phyloP scores from a whole-genome alignment of 331 rosid species.

The Spiraea crenata region DNA sequence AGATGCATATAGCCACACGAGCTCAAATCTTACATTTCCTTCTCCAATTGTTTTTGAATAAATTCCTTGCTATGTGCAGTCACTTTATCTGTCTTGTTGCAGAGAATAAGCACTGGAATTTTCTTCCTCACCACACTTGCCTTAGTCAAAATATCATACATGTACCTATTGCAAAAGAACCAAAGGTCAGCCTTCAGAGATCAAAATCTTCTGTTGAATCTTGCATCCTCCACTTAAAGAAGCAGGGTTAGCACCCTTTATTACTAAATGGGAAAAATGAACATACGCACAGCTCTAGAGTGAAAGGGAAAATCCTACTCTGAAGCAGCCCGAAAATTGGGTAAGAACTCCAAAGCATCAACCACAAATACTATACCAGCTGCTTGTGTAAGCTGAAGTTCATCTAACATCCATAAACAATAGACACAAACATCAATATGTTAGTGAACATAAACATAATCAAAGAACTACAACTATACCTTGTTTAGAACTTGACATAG shows the following conservation, averaged over 20 bases:
- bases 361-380: constrained; percentile 82
- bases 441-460: no score
- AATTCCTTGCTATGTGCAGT: constrained; percentile 94
- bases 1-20: constrained; percentile 9
- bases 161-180: constrained; percentile 49
- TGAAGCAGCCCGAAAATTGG: constrained; percentile 78
- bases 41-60: constrained; percentile 78
- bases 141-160: constrained; percentile 79
- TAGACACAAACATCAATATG: no score
- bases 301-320: constrained; percentile 46
- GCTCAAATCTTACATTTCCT: constrained; percentile 71
- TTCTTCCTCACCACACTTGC: constrained; percentile 87
- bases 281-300: neutral
- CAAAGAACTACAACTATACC: no score
- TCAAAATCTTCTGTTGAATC: neutral
- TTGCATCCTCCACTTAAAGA: neutral
- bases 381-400: no score
- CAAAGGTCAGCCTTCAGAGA: constrained; percentile 12
- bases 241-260: neutral
- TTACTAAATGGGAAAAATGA: neutral
- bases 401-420: no score
- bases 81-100: constrained; percentile 93
- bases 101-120: constrained; percentile 77
- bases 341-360: constrained; percentile 82
- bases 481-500: no score